These are phyloP conservation scores for Backusella tarrabulga DNA, from an alignment of 192 early-diverging fungal genomes.

Conservation along the genomic window DNA sequence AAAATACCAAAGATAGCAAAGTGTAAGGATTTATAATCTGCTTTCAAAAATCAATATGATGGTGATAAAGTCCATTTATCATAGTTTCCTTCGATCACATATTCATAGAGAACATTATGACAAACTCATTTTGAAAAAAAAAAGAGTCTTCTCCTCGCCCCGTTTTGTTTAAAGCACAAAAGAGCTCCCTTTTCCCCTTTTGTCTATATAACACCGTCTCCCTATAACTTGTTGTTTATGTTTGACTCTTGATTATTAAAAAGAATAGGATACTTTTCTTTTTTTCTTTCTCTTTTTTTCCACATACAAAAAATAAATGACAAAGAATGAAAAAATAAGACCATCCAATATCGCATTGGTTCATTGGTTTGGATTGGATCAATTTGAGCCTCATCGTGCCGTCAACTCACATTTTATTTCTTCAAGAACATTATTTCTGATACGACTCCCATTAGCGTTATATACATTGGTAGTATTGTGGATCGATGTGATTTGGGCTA, in stretches of 20 bases:
- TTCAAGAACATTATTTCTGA: constrained; percentile 16
- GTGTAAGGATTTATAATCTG: neutral
- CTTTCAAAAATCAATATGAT: neutral
- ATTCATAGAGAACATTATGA: neutral
- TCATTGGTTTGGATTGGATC: constrained; percentile 34
- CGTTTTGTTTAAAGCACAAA: neutral
- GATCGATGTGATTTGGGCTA: constrained; percentile 12
- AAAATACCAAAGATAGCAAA: neutral
- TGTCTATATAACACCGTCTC: neutral
- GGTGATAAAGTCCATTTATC: neutral
- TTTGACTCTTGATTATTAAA: neutral
- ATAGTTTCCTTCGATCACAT: neutral
- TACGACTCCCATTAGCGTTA: constrained; percentile 4
- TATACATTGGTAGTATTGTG: constrained; percentile 22
- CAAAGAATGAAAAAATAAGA: neutral
- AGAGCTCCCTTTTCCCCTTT: constrained; percentile 1
- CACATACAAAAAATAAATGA: neutral
- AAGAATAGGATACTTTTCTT: neutral
- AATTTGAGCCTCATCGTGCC: constrained; percentile 34
- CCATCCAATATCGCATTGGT: constrained; percentile 11
- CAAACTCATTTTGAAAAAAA: neutral
- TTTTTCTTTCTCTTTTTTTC: neutral
- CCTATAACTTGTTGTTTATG: neutral
- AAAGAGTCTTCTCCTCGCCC: neutral
- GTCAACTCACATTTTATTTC: constrained; percentile 34